Conservation (phyloP, 768 basidiomycete genomes). For the Pholiota microspora region DNA sequence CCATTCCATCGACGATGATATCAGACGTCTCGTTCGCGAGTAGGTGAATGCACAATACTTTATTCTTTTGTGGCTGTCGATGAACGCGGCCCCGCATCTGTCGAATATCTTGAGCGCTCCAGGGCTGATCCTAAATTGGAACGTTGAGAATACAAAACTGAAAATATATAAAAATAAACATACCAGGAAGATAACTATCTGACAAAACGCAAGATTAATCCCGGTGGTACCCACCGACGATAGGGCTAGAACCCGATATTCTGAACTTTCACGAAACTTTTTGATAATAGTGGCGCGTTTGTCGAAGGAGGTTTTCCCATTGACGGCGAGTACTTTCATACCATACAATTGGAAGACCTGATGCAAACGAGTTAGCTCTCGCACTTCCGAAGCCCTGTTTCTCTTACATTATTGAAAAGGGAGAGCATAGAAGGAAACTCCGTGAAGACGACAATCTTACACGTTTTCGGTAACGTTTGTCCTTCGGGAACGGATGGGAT, state of each 20-base stretch:
- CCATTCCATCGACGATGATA: constrained; percentile 18
- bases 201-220: constrained; percentile 10
- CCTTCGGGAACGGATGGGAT: neutral
- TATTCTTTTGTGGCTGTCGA: constrained; percentile 23
- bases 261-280: constrained; percentile 1
- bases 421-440: constrained; percentile 3
- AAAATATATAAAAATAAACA: neutral
- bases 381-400: neutral
- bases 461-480: neutral
- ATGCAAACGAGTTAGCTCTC: neutral
- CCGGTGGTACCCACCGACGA: constrained; percentile 15
- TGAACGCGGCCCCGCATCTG: constrained; percentile 24
- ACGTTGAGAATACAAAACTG: neutral
- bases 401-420: neutral
- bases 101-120: constrained; percentile 23
- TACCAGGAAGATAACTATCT: neutral
- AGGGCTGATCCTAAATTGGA: constrained; percentile 23
- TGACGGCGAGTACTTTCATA: constrained; percentile 7
- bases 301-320: constrained; percentile 9
- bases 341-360: constrained; percentile 14
- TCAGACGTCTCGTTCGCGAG: constrained; percentile 24
- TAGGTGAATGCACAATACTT: constrained; percentile 19
- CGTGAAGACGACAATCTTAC: constrained; percentile 1
- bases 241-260: constrained; percentile 11
- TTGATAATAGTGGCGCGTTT: constrained; percentile 6